Evolutionary conservation across 495 filamentous ascomycete species (phyloP).

Genomic region (Daldinia decipiens): DNA sequence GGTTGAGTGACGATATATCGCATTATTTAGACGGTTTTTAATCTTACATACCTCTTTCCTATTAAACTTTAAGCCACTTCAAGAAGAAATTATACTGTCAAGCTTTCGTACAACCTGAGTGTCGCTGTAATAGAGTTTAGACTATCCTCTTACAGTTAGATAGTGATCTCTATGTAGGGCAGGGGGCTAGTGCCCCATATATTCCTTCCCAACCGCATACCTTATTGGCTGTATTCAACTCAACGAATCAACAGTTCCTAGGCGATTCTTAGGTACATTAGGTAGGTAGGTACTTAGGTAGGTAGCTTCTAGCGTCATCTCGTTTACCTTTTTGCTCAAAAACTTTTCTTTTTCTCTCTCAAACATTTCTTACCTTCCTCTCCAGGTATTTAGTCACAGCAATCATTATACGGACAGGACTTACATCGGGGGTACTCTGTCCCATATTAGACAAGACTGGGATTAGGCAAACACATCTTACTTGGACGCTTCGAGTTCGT

Average conservation of each 20-base stretch:
- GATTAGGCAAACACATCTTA: neutral
- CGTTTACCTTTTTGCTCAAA: conserved; percentile 3
- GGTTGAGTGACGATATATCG: too few species aligned
- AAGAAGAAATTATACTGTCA: neutral
- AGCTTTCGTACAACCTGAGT: neutral
- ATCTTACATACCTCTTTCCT: too few species aligned
- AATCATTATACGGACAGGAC: neutral
- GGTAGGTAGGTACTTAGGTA: too few species aligned
- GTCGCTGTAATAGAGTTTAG: conserved; percentile 39
- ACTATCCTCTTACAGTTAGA: conserved; percentile 36
- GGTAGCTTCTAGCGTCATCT: conserved; percentile 5
- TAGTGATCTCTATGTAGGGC: conserved; percentile 2
- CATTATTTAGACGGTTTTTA: too few species aligned
- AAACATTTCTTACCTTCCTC: neutral
- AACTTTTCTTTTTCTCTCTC: conserved; percentile 15
- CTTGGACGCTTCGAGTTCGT: conserved; percentile 5
- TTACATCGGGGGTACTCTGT: neutral
- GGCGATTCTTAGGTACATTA: too few species aligned
- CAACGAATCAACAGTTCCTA: conserved; percentile 16
- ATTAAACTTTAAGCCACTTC: too few species aligned
- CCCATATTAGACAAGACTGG: neutral
- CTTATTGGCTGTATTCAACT: conserved; percentile 28
- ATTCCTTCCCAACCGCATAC: neutral
- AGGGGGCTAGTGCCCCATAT: conserved; percentile 19
- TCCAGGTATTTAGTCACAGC: neutral